Evolutionary conservation across 1,284 basidiomycete genomes (phyloP), one percentile per base, ranked within the genome.

Genomic region (Malassezia arunalokei): DNA sequence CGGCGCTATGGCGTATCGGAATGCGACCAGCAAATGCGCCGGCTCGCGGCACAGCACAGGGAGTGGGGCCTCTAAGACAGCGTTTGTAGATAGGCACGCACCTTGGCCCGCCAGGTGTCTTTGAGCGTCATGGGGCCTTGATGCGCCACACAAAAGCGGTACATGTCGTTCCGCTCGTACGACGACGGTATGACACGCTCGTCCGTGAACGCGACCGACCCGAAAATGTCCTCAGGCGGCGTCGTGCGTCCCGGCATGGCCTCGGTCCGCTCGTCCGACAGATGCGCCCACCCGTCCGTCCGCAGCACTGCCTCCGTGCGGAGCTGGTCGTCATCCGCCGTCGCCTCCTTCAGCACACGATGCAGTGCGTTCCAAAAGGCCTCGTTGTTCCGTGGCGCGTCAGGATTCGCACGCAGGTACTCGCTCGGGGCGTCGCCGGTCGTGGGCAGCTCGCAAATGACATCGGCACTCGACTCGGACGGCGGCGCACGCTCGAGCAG

Each of bases 161-260:
- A 66, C 31, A 57, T 63, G 43, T 57, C 61, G 54, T 71, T 71
- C 33, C 57, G 54, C 51, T 65, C 60, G 49, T 71, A 71, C 38
- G 60, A 59, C 20, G 66, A 63, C 6, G 60, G 49, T 7, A 49
- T 51, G 6, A 73, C 44, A 38, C 53, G 17, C 29, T 59, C 56
- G 8, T 71, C 63, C 17, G 59, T 59, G 31, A 73, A 73, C 11
- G 62, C 65, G 2, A 73, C 62, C 14, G 57, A 58, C 2, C 62
- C 65, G 43, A 69, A 56, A 48, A 71, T 71, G 49, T 64, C 63
- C 9, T 71, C 68, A 5, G 68, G 65, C 28, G 64, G 61, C 1
- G 66, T 56, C 33, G 63, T 65, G 15, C 70, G 56, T 0, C 65
- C 70, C 8, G 68, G 70, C 62, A 65, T 68, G n/a, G 68, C 53